A percentile compares a stretch with the other conserved stretches of the same genome.
These are phyloP conservation scores for Echinochloa phyllopogon DNA, from an alignment of 176 grass and related monocot genomes.

Conservation along the genomic window DNA sequence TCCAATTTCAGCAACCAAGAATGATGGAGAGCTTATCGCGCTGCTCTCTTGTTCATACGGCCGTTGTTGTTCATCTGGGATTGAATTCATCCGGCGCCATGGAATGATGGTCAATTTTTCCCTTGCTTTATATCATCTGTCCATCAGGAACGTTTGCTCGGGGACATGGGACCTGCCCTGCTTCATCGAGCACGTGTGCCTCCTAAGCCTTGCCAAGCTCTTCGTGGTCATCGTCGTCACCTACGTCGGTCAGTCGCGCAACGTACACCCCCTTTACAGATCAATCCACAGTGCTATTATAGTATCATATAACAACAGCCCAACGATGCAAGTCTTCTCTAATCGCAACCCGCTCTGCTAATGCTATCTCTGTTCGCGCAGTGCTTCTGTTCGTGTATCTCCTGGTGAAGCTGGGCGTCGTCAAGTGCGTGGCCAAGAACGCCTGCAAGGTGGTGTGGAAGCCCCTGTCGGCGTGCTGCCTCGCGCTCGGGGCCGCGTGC, in stretches of 20 bases:
- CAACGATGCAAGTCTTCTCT: neutral
- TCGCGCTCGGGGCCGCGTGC: neutral
- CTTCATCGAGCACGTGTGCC: slow-evolving; percentile 69
- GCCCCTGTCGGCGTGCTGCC: slow-evolving; percentile 25
- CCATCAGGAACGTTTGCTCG: slow-evolving; percentile 51
- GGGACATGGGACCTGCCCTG: slow-evolving; percentile 66
- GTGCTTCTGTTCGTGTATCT: slow-evolving; percentile 40
- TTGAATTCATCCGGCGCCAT: neutral
- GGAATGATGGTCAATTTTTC: neutral
- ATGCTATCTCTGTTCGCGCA: neutral
- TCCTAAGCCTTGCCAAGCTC: slow-evolving; percentile 53
- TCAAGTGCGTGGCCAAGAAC: slow-evolving; percentile 51
- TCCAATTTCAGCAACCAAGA: neutral
- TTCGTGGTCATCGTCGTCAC: slow-evolving; percentile 44
- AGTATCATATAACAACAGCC: neutral
- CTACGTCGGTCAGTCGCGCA: slow-evolving; percentile 38
- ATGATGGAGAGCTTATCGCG: neutral
- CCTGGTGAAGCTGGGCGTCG: slow-evolving; percentile 42
- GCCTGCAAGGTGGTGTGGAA: slow-evolving; percentile 42
- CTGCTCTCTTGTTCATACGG: neutral
- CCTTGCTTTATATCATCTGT: neutral
- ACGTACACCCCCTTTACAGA: no score
- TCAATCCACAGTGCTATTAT: neutral
- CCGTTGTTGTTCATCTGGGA: no score
- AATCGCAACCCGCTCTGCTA: neutral